A percentile compares a stretch with the other conserved stretches of the same genome.
phyloP scores from a whole-genome alignment of 106 monocot genomes.

The Platanthera guangdongensis region DNA sequence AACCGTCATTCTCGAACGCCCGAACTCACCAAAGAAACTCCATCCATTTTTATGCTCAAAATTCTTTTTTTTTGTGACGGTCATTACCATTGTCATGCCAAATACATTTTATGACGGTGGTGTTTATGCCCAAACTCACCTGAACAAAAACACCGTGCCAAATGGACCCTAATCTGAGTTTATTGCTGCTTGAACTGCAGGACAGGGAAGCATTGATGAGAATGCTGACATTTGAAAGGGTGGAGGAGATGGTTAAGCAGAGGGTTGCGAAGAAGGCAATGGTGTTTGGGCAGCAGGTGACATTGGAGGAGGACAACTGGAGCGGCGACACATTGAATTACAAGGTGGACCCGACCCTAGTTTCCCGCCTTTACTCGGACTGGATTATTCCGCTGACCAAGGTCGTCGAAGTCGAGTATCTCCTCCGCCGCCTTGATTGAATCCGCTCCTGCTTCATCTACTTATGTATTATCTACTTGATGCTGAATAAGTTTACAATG shows the following conservation, averaged over 20 bases:
- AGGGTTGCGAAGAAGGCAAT: conserved; percentile 81
- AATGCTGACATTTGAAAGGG: conserved; percentile 71
- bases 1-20: too few species aligned
- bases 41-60: too few species aligned
- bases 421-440: conserved; percentile 70
- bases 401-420: conserved; percentile 76
- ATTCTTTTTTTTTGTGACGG: too few species aligned
- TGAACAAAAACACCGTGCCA: too few species aligned
- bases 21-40: too few species aligned
- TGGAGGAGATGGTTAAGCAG: conserved; percentile 75
- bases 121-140: too few species aligned
- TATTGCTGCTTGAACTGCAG: conserved; percentile 26
- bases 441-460: too few species aligned
- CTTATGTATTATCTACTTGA: too few species aligned
- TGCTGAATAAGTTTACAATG: too few species aligned
- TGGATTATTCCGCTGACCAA: conserved; percentile 94
- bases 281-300: conserved; percentile 69
- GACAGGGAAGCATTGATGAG: conserved; percentile 67
- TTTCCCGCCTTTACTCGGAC: conserved; percentile 48
- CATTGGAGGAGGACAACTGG: conserved; percentile 24
- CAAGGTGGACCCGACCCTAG: conserved; percentile 31
- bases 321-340: background rate
- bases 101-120: too few species aligned
- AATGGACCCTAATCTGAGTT: too few species aligned
- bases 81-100: too few species aligned